Conservation (phyloP, 768 basidiomycete species). For the Tulasnella sp. region DNA sequence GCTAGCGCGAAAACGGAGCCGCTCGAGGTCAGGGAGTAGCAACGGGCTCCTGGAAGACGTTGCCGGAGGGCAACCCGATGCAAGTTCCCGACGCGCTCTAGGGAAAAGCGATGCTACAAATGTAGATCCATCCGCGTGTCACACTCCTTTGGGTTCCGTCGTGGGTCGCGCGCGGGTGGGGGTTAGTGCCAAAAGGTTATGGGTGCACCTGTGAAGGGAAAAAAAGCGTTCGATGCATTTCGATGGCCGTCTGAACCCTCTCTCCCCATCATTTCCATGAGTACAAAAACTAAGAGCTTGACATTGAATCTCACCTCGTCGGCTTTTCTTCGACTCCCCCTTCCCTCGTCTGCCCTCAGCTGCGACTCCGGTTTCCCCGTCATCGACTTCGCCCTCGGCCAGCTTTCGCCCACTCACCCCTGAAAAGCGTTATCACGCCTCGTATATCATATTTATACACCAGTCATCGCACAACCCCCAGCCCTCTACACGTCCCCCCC, state of each 20-base stretch:
- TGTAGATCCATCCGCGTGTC: conserved; percentile 2
- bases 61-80: not conserved
- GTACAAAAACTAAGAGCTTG: not conserved
- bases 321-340: not conserved
- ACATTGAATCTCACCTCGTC: not conserved
- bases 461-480: no score
- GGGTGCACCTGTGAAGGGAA: not conserved
- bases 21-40: not conserved
- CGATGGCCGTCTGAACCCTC: not conserved
- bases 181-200: not conserved
- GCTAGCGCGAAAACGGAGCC: not conserved
- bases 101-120: not conserved
- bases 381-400: no score
- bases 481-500: no score
- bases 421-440: no score
- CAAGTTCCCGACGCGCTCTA: not conserved
- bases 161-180: not conserved
- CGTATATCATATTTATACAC: no score
- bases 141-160: not conserved
- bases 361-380: not conserved
- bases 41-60: not conserved
- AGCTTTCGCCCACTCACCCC: no score
- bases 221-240: not conserved
- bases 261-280: not conserved
- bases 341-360: not conserved